phyloP scores from a whole-genome alignment of 78 protist species.

The Acrasis kona region DNA sequence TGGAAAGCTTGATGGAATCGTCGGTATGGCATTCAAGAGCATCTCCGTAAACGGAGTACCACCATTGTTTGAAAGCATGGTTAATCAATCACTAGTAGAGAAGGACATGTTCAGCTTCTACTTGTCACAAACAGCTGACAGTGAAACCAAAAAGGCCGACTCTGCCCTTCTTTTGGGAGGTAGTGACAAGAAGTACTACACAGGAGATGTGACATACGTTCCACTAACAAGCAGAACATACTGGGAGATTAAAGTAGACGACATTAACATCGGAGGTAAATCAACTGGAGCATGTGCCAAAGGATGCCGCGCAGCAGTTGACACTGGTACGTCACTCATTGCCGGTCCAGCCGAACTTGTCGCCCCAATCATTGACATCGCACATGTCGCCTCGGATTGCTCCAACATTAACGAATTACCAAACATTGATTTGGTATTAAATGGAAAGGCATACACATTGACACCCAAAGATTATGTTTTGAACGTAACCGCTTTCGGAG shows the following conservation, averaged over 20 bases:
- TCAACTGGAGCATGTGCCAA: neutral
- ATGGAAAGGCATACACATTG: slow-evolving; percentile 57
- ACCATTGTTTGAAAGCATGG: slow-evolving; percentile 69
- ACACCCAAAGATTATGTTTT: slow-evolving; percentile 77
- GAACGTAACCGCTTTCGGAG: slow-evolving; percentile 42
- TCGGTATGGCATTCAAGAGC: slow-evolving; percentile 80
- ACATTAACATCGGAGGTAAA: neutral
- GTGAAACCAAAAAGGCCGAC: too few relatives aligned
- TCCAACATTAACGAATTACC: slow-evolving; percentile 49
- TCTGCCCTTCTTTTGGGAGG: slow-evolving; percentile 90
- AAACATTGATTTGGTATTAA: slow-evolving; percentile 41
- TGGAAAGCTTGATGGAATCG: slow-evolving; percentile 43
- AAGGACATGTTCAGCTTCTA: slow-evolving; percentile 70
- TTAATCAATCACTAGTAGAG: slow-evolving; percentile 47
- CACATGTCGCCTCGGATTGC: slow-evolving; percentile 43
- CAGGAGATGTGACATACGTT: slow-evolving; percentile 59
- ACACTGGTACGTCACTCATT: slow-evolving; percentile 90
- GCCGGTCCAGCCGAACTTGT: slow-evolving; percentile 73
- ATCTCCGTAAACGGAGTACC: slow-evolving; percentile 78
- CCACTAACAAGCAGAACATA: slow-evolving; percentile 63
- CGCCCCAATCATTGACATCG: neutral
- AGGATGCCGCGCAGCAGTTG: slow-evolving; percentile 69
- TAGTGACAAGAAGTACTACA: slow-evolving; percentile 43
- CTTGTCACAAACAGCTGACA: slow-evolving; percentile 47
- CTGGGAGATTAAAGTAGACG: slow-evolving; percentile 47